phyloP scores from a whole-genome alignment of 1,139 yeast species.

The Meyerozyma athensensis region DNA sequence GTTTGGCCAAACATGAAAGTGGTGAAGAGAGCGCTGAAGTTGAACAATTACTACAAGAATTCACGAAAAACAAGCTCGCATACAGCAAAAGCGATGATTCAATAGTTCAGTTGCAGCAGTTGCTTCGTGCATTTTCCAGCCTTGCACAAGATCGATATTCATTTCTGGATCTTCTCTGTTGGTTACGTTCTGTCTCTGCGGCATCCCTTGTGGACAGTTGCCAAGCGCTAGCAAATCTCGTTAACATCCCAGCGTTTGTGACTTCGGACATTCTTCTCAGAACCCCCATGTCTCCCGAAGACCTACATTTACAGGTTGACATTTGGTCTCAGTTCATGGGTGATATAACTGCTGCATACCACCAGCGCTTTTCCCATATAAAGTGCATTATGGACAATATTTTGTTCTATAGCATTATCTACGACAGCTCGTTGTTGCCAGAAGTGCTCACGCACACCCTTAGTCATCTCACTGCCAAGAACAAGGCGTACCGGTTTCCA shows the following conservation, averaged over 20 bases:
- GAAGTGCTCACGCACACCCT: neutral
- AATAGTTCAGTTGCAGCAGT: no score
- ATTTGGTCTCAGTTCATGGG: slow-evolving; percentile 26
- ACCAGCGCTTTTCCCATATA: slow-evolving; percentile 6
- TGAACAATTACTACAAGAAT: no score
- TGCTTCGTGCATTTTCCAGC: no score
- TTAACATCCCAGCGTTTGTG: slow-evolving; percentile 35
- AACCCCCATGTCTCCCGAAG: slow-evolving; percentile 30
- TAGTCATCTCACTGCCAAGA: neutral
- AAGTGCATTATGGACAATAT: slow-evolving; percentile 7
- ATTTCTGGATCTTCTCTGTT: slow-evolving; percentile 16
- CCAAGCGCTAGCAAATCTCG: slow-evolving; percentile 18
- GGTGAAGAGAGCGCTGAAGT: no score
- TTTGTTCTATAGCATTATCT: slow-evolving; percentile 2
- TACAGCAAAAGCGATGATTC: no score
- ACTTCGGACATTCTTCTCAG: slow-evolving; percentile 31
- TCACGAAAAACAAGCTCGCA: no score
- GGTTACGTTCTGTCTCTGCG: slow-evolving; percentile 28
- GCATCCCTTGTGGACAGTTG: slow-evolving; percentile 27
- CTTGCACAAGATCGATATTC: no score
- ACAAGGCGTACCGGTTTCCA: neutral
- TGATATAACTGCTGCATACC: slow-evolving; percentile 9
- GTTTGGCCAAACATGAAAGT: neutral
- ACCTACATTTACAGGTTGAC: slow-evolving; percentile 32
- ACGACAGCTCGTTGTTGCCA: slow-evolving; percentile 4